phyloP scores from a whole-genome alignment of 345 rosid species.

The Salix brachista region DNA sequence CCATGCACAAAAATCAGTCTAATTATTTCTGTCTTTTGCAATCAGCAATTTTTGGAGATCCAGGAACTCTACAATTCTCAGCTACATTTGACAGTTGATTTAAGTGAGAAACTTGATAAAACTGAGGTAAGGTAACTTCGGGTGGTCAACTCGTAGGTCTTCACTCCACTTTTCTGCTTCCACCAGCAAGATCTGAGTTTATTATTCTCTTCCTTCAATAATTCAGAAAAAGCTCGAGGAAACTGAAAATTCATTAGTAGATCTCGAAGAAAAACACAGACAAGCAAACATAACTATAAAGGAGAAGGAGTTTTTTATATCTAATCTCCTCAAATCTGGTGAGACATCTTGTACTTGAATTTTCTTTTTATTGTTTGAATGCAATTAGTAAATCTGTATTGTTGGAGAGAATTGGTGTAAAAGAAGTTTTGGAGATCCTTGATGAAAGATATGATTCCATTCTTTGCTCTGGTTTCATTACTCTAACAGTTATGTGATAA shows the following conservation, averaged over 20 bases:
- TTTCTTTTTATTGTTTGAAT: neutral
- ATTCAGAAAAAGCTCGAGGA: constrained; percentile 82
- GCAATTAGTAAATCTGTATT: neutral
- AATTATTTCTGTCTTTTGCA: constrained; percentile 14
- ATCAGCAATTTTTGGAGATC: constrained; percentile 79
- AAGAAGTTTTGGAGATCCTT: neutral
- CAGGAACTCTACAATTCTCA: constrained; percentile 83
- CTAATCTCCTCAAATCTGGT: constrained; percentile 87
- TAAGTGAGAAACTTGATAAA: constrained; percentile 76
- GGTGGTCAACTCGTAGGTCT: constrained; percentile 1
- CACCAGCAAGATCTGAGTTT: constrained; percentile 15
- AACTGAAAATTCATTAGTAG: constrained; percentile 71
- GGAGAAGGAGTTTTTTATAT: constrained; percentile 87
- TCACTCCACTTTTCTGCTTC: neutral
- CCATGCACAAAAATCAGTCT: neutral
- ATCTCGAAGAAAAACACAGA: constrained; percentile 90
- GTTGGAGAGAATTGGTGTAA: neutral
- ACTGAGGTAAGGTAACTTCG: constrained; percentile 57
- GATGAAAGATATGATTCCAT: neutral
- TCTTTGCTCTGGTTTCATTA: neutral
- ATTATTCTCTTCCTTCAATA: constrained; percentile 17
- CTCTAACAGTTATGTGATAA: neutral
- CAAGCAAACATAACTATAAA: constrained; percentile 89
- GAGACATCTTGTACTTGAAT: neutral
- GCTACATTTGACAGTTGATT: constrained; percentile 57